Evolutionary conservation across 1,284 basidiomycete genomes (phyloP).

Genomic region (Tylopilus orsonianus): DNA sequence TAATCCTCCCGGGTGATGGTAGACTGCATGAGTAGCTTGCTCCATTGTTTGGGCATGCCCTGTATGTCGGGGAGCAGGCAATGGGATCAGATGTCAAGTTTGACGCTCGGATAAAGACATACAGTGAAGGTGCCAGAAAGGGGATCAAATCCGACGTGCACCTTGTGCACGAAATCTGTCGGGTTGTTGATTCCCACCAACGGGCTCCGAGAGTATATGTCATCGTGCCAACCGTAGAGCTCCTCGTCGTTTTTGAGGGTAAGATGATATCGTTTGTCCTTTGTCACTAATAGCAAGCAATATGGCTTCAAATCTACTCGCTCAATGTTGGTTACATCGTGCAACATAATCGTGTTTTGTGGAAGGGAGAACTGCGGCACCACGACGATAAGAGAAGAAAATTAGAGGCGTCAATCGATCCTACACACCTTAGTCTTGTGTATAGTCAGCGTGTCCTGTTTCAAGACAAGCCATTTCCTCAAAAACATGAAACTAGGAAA

Average conservation of each 20-base stretch:
- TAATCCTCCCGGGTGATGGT: slow-evolving; percentile 99
- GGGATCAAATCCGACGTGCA: slow-evolving; percentile 97
- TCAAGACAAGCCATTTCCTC: slow-evolving; percentile 87
- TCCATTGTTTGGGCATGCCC: slow-evolving; percentile 98
- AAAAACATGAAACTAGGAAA: slow-evolving; percentile 92
- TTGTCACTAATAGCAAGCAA: slow-evolving; percentile 83
- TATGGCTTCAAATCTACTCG: slow-evolving; percentile 93
- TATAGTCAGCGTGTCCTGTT: slow-evolving; percentile 78
- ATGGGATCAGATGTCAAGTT: slow-evolving; percentile 4
- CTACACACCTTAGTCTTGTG: slow-evolving; percentile 90
- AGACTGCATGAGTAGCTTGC: slow-evolving; percentile 90
- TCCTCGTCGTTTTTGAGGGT: slow-evolving; percentile 93
- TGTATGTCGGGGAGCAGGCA: slow-evolving; percentile 30
- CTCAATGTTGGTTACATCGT: slow-evolving; percentile 85
- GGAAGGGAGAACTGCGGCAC: slow-evolving; percentile 55
- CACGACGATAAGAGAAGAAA: slow-evolving; percentile 5
- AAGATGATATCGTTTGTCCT: slow-evolving; percentile 76
- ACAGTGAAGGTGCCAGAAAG: slow-evolving; percentile 92
- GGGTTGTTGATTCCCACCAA: slow-evolving; percentile 92
- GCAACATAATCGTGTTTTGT: slow-evolving; percentile 68
- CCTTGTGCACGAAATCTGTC: slow-evolving; percentile 97
- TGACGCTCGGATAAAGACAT: slow-evolving; percentile 24
- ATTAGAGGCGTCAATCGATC: slow-evolving; percentile 1
- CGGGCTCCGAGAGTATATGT: slow-evolving; percentile 90
- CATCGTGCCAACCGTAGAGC: slow-evolving; percentile 95